Percentiles rank a stretch among this genome's conserved stretches.
Evolutionary conservation across 176 grass and related monocot genomes (phyloP).

Genomic region (Zea mays): DNA sequence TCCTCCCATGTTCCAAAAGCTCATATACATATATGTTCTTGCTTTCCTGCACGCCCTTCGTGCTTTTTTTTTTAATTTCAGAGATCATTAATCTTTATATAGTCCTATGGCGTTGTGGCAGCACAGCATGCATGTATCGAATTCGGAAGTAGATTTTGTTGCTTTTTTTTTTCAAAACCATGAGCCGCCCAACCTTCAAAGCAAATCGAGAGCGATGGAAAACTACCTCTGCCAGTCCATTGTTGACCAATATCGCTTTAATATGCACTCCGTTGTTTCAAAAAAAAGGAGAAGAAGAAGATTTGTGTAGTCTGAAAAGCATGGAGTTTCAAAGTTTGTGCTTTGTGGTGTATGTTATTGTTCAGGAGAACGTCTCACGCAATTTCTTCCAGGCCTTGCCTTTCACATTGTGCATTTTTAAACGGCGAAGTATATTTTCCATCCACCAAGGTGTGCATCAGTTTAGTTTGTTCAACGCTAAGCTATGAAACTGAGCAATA

Average conservation of each 20-base stretch:
- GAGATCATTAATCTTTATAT: not conserved
- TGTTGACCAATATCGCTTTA: not conserved
- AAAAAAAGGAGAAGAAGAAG: not conserved
- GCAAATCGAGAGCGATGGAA: conserved; percentile 8
- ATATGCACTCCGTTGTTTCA: not conserved
- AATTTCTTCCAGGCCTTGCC: not conserved
- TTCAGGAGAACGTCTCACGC: not conserved
- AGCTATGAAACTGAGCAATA: too few relatives aligned
- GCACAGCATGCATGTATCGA: not conserved
- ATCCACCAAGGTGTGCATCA: too few relatives aligned
- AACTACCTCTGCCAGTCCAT: not conserved
- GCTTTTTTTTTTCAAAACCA: conserved; percentile 17
- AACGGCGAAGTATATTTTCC: too few relatives aligned
- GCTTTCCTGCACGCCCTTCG: conserved; percentile 14
- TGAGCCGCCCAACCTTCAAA: conserved; percentile 22
- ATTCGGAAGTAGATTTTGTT: conserved; percentile 15
- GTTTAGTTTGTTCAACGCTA: too few relatives aligned
- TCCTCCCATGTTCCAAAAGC: conserved; percentile 26
- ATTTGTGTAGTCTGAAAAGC: not conserved
- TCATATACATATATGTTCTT: not conserved
- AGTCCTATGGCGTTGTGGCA: not conserved
- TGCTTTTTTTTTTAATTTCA: not conserved
- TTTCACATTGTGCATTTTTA: not conserved
- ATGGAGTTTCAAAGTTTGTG: not conserved
- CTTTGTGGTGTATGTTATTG: not conserved